Evolutionary conservation across 345 rosid genomes (phyloP).

Genomic region (Lepidium aucheri): DNA sequence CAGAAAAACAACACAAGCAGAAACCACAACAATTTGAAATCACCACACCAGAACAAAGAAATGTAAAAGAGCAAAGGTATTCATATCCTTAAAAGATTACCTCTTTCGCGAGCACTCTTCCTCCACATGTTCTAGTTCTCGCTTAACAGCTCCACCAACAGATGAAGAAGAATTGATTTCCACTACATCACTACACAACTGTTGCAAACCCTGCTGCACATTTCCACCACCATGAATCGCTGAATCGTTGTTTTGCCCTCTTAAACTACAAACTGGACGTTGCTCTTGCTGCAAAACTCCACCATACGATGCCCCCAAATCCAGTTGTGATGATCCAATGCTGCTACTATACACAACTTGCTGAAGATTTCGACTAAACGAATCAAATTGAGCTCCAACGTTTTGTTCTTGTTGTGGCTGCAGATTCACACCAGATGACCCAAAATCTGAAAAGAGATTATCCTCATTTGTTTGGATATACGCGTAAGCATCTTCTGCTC

Average conservation of each 20-base stretch:
- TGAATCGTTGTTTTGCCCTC: background rate
- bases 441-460: conserved; percentile 6
- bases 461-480: conserved; percentile 10
- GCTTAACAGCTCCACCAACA: conserved; percentile 26
- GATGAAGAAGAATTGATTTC: conserved; percentile 29
- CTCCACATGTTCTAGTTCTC: conserved; percentile 12
- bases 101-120: conserved; percentile 29
- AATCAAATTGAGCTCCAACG: conserved; percentile 19
- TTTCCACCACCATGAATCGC: background rate
- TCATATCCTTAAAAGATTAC: conserved; percentile 4
- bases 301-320: conserved; percentile 13
- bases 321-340: conserved; percentile 19
- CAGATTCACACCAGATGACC: conserved; percentile 15
- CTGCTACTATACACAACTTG: conserved; percentile 21
- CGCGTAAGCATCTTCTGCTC: conserved; percentile 18
- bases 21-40: background rate
- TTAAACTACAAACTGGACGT: background rate
- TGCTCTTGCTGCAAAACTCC: conserved; percentile 16
- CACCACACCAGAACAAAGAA: background rate
- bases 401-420: background rate
- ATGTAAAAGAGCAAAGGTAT: background rate
- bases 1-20: background rate
- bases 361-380: background rate
- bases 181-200: background rate
- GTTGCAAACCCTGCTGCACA: background rate